phyloP scores from a whole-genome alignment of 1,284 basidiomycete genomes.

The Wallemia mellicola region DNA sequence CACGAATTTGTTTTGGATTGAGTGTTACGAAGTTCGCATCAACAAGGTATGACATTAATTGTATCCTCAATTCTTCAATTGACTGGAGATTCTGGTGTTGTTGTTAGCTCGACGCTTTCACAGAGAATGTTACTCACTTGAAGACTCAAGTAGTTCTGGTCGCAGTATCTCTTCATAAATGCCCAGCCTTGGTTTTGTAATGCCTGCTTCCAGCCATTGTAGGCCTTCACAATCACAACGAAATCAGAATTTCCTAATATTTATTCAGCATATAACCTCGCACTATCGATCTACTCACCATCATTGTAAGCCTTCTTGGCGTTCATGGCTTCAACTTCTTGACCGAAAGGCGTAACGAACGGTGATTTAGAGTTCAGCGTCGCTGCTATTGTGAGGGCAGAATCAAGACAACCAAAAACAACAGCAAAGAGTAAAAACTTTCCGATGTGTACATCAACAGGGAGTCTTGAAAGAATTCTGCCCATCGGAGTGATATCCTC shows the following conservation, averaged over 20 bases:
- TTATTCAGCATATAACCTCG: conserved; percentile 1
- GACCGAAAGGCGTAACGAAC: conserved; percentile 63
- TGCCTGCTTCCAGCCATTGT: conserved; percentile 58
- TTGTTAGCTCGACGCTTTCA: neutral
- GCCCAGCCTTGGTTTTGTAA: conserved; percentile 25
- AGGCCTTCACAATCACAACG: conserved; percentile 70
- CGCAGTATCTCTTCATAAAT: conserved; percentile 44
- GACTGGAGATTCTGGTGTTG: conserved; percentile 49
- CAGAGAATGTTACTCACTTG: conserved; percentile 22
- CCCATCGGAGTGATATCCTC: conserved; percentile 95
- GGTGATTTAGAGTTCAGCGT: conserved; percentile 78
- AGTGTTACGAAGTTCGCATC: conserved; percentile 62
- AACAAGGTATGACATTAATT: conserved; percentile 59
- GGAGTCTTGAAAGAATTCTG: conserved; percentile 60
- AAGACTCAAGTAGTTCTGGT: conserved; percentile 53
- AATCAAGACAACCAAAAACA: conserved; percentile 67
- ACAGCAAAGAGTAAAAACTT: conserved; percentile 74
- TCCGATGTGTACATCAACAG: conserved; percentile 83
- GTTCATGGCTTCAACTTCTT: conserved; percentile 56
- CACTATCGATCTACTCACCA: conserved; percentile 20
- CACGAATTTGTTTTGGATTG: conserved; percentile 31
- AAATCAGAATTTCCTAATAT: conserved; percentile 74
- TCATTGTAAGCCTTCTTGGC: conserved; percentile 53
- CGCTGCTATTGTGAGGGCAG: conserved; percentile 81
- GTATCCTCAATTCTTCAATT: conserved; percentile 86